Base-by-base conservation (phyloP, 768 basidiomycete genomes). In the Russula earlei region DNA sequence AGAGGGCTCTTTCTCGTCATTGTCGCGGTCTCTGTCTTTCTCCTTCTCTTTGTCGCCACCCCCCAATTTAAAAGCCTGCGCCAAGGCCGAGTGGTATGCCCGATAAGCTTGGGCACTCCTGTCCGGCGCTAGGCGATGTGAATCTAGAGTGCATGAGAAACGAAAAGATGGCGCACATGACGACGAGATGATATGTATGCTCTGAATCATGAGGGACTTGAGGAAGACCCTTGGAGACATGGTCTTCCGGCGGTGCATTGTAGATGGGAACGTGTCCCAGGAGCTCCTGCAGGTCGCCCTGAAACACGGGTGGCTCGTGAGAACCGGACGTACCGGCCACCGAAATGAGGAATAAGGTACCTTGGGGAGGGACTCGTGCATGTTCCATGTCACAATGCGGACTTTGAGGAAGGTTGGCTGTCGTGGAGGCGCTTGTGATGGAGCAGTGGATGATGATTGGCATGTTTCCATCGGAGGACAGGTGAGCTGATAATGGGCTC, bases 321-420 rank as follows among this genome's bases (percentile, higher is more conserved):
- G 44, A 41, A 41, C 10, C 9, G 29, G 34, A 44, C 36, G 38
- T 38, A 45, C 15, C 37, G n/a, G n/a, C n/a, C 11, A 15, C 10
- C 12, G 4, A 19, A 24, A 19, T 24, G 49, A 34, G 12, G 17
- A 59, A 67, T 10, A 12, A 15, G 58, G 6, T 27, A 82, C 86
- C 77, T 86, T 89, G 29, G 87, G 87, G 5, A 89, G 64, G 0
- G 83, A 83, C 60, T 89, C 86, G 60, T 90, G 84, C 87, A 91
- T 91, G 61, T 90, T 91, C 87, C 87, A 91, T 36, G 84, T 85
- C 33, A 88, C 49, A 45, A 89, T 79, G 41, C 82, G 72, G 37
- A 87, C 70, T 64, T 89, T 90, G 43, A 89, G 71, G 65, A 75
- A 77, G 60, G 73, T 75, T 1, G 69, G 69, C 5, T 67, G 57